phyloP scores from a whole-genome alignment of 1,284 basidiomycete genomes.

The Irpex sp. region DNA sequence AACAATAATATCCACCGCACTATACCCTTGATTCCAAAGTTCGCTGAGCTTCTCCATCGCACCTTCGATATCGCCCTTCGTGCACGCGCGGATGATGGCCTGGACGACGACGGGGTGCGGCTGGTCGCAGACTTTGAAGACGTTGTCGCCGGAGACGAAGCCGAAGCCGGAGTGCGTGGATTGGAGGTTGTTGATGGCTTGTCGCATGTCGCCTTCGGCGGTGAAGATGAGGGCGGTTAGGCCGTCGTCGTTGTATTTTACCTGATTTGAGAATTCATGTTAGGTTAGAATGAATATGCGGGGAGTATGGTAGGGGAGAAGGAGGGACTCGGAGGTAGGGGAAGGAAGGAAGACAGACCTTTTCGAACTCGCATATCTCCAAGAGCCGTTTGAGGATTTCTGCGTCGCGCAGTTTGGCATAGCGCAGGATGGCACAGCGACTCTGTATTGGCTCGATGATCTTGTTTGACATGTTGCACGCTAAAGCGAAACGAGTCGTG shows the following conservation, averaged over 20 bases:
- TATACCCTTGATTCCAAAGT: conserved; percentile 95
- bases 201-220: conserved; percentile 99
- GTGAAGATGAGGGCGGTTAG: conserved; percentile 97
- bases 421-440: conserved; percentile 94
- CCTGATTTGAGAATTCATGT: too few species aligned
- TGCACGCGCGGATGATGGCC: conserved; percentile 75
- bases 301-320: too few species aligned
- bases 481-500: conserved; percentile 96
- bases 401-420: conserved; percentile 84
- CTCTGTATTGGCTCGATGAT: conserved; percentile 99
- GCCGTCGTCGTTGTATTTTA: conserved; percentile 92
- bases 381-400: conserved; percentile 89
- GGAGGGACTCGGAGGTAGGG: too few species aligned
- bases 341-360: conserved; percentile 61
- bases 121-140: conserved; percentile 99
- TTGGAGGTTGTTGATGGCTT: conserved; percentile 98
- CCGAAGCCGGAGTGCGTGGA: conserved; percentile 95
- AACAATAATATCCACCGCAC: conserved; percentile 94
- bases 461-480: conserved; percentile 99
- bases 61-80: conserved; percentile 77
- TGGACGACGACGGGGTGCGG: conserved; percentile 92
- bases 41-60: conserved; percentile 85
- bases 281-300: too few species aligned
- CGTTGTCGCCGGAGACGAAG: conserved; percentile 96
- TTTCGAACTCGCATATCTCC: conserved; percentile 91